Evolutionary conservation across 2,329 filamentous ascomycete species (phyloP), one percentile per base, ranked within the genome.

Genomic region (Clarireedia paspali): DNA sequence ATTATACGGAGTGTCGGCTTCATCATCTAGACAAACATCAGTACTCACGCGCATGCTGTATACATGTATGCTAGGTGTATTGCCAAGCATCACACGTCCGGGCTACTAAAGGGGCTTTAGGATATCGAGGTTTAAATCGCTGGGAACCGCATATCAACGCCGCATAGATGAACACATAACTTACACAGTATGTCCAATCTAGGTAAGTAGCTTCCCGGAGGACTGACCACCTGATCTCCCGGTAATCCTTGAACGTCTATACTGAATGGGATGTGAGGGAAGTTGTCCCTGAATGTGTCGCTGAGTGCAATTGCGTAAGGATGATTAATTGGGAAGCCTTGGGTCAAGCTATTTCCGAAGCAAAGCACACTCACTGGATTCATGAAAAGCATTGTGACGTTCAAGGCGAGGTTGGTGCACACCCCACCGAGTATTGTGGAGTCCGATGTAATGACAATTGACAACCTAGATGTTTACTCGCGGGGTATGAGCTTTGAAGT

Each of bases 291-390:
- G 36, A 84, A 72, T 57, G 73, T 73, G 52, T 75, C 65, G 58
- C 71, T 63, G 14, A 87, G 71, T 55, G 71, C 72, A 24, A 67
- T 63, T 5, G 74, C 73, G 70, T 87, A 87, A 0, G 84, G 81
- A 57, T 80, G 74, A 46, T 71, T 72, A 4, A 67, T 24, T 14
- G 70, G 50, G 20, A 73, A 84, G 44, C 84, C 84, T 12, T 73
- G 74, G 5, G 83, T 86, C 47, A 87, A 76, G 44, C 64, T 66
- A 52, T 67, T 64, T 27, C 66, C 66, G 58, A 68, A 67, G 54
- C 64, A 67, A 2, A 68, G 60, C 39, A 67, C 61, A 23, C 56
- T 59, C n/a, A 67, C 52, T 7, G 62, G 57, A 27, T 59, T 59
- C 2, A 47, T 23, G 6, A 63, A 23, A 12, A 63, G 54, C 63